A percentile compares a stretch with the other conserved stretches of the same genome.
Evolutionary conservation across 75 land plant species (phyloP).

Genomic region (Adiantum capillusveneris): DNA sequence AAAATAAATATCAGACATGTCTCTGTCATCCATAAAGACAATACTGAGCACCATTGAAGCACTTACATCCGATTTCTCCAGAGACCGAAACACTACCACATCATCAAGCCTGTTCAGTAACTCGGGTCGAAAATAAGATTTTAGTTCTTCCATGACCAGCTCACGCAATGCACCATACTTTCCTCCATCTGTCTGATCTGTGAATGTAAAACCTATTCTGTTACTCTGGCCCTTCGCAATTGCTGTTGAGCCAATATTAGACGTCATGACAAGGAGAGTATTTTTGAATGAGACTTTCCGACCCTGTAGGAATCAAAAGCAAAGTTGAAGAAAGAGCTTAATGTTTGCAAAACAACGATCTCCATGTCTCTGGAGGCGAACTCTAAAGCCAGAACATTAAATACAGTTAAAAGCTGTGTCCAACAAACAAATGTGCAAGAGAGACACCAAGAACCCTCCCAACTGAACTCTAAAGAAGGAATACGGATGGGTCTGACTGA

Average conservation of each 20-base stretch:
- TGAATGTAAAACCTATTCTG: slow-evolving; percentile 42
- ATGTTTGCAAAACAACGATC: no score
- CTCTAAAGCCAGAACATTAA: no score
- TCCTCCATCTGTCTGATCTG: slow-evolving; percentile 43
- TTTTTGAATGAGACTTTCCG: slow-evolving; percentile 87
- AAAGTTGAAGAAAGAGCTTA: no score
- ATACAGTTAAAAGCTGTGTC: no score
- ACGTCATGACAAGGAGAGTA: slow-evolving; percentile 85
- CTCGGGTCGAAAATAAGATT: slow-evolving; percentile 86
- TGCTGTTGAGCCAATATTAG: slow-evolving; percentile 75
- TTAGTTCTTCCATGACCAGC: slow-evolving; percentile 79
- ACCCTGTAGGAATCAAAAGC: slow-evolving; percentile 44
- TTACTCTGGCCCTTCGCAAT: slow-evolving; percentile 65
- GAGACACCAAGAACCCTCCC: no score
- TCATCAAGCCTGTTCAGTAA: slow-evolving; percentile 90
- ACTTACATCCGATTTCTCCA: slow-evolving; percentile 71
- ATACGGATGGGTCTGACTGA: no score
- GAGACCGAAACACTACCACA: slow-evolving; percentile 76
- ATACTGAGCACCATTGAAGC: background rate
- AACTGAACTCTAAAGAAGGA: no score
- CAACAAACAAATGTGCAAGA: no score
- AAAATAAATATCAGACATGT: no score
- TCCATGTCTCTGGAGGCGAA: no score
- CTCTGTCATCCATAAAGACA: background rate
- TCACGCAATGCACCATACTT: slow-evolving; percentile 54